These are phyloP conservation scores for Musa beccarii DNA, from an alignment of 176 grass and related monocot genomes.

Conservation along the genomic window DNA sequence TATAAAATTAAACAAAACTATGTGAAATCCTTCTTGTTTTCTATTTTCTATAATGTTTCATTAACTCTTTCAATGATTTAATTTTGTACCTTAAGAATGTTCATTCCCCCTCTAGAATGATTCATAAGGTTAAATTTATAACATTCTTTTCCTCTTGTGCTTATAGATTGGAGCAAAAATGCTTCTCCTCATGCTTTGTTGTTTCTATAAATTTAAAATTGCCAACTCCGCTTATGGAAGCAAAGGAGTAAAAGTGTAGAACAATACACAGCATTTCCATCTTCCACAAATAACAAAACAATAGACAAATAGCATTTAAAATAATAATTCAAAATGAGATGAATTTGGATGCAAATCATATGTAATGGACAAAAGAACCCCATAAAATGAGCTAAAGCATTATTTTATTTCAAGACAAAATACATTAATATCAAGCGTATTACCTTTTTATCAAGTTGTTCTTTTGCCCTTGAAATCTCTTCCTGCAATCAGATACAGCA, in stretches of 20 bases:
- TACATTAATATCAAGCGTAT: background rate
- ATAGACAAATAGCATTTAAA: background rate
- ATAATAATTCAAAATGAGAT: background rate
- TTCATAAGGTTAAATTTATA: too few species aligned
- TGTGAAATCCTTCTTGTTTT: too few species aligned
- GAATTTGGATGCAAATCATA: too few species aligned
- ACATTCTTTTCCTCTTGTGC: too few species aligned
- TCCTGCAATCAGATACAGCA: slow-evolving; percentile 34
- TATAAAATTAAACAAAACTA: too few species aligned
- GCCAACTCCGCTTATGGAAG: background rate
- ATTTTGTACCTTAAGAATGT: too few species aligned
- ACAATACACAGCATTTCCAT: too few species aligned
- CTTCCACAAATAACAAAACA: too few species aligned
- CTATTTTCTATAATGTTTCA: too few species aligned
- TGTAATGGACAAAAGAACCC: background rate
- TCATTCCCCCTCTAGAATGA: too few species aligned
- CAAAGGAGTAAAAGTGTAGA: background rate
- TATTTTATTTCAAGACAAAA: background rate
- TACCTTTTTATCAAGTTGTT: slow-evolving; percentile 80
- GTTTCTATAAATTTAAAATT: background rate
- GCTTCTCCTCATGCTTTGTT: background rate
- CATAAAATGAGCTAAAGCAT: background rate
- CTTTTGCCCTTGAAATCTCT: slow-evolving; percentile 63
- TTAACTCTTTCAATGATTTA: too few species aligned
- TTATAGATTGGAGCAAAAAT: background rate